These are phyloP conservation scores for Apiospora aurea DNA, from an alignment of 2,329 filamentous ascomycete species.

Conservation along the genomic window DNA sequence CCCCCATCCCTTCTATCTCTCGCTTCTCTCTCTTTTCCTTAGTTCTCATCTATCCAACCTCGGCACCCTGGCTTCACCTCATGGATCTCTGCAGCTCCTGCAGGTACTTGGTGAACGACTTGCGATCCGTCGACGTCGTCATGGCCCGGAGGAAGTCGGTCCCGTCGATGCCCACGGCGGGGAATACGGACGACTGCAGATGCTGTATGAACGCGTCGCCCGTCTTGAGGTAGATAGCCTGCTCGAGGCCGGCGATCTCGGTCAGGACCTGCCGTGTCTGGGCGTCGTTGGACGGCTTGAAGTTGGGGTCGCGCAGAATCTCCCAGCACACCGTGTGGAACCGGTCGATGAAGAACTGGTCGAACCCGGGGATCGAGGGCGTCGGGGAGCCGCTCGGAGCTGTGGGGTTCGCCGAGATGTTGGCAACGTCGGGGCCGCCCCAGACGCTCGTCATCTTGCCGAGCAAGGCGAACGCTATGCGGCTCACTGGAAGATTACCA, in stretches of 20 bases:
- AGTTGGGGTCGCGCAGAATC: slow-evolving; percentile 78
- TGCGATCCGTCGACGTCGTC: slow-evolving; percentile 66
- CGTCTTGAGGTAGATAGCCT: slow-evolving; percentile 89
- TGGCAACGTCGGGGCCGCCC: slow-evolving; percentile 83
- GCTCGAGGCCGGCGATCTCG: slow-evolving; percentile 87
- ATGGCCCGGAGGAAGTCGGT: slow-evolving; percentile 65
- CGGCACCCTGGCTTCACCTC: not conserved
- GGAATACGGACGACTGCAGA: slow-evolving; percentile 69
- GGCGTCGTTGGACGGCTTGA: slow-evolving; percentile 81
- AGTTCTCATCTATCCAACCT: too few species aligned
- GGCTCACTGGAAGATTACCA: slow-evolving; percentile 65
- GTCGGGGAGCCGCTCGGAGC: slow-evolving; percentile 58
- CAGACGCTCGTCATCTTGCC: slow-evolving; percentile 84
- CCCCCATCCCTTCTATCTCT: not conserved
- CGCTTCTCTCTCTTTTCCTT: not conserved
- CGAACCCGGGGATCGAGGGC: slow-evolving; percentile 83
- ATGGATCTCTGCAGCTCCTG: slow-evolving; percentile 50
- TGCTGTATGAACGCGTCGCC: slow-evolving; percentile 80
- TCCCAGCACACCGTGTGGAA: slow-evolving; percentile 94
- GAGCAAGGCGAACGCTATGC: slow-evolving; percentile 83
- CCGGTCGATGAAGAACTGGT: slow-evolving; percentile 85
- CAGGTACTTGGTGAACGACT: slow-evolving; percentile 70
- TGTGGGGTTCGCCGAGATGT: slow-evolving; percentile 59
- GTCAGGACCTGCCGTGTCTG: slow-evolving; percentile 87
- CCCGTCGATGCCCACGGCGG: slow-evolving; percentile 68